Conservation (phyloP, 2,329 filamentous ascomycete species). For the Domatiomyces globalis region DNA sequence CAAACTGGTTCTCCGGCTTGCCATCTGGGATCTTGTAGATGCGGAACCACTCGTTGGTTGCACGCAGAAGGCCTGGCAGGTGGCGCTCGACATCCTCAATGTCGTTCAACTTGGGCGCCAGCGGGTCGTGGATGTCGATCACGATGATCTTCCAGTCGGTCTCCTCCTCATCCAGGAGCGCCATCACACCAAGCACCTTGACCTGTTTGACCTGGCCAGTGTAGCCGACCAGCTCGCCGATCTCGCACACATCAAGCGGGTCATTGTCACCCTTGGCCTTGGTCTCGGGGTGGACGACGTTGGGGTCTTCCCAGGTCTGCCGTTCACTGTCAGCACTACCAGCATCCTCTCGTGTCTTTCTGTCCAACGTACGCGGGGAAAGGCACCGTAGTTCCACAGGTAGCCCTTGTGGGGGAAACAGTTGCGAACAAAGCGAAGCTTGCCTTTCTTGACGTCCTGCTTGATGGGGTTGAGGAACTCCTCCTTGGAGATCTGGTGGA, state of each 20-base stretch:
- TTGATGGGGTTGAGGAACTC: slow-evolving; percentile 97
- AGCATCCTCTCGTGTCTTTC: slow-evolving; percentile 1
- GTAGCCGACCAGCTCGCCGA: slow-evolving; percentile 94
- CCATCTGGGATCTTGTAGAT: slow-evolving; percentile 99
- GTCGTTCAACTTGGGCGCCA: slow-evolving; percentile 93
- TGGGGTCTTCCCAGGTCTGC: slow-evolving; percentile 98
- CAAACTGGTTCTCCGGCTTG: slow-evolving; percentile 99
- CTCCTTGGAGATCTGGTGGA: slow-evolving; percentile 82
- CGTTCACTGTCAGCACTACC: slow-evolving; percentile 3
- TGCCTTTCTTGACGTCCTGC: slow-evolving; percentile 99
- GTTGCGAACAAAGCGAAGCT: slow-evolving; percentile 98
- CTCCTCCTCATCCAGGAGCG: slow-evolving; percentile 96
- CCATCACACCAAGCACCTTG: slow-evolving; percentile 99
- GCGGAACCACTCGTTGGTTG: slow-evolving; percentile 99
- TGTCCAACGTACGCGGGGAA: slow-evolving; percentile 63
- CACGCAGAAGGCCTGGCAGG: slow-evolving; percentile 87
- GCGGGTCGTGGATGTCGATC: slow-evolving; percentile 87
- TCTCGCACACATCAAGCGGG: slow-evolving; percentile 98
- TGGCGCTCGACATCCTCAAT: slow-evolving; percentile 98
- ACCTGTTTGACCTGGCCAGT: slow-evolving; percentile 97
- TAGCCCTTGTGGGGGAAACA: slow-evolving; percentile 99
- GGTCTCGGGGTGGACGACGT: slow-evolving; percentile 89
- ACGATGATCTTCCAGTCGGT: slow-evolving; percentile 99
- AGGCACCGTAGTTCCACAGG: slow-evolving; percentile 99
- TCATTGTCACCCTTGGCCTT: slow-evolving; percentile 99